Conservation (phyloP, 768 basidiomycete genomes). For the Mycena albidolilacea region DNA sequence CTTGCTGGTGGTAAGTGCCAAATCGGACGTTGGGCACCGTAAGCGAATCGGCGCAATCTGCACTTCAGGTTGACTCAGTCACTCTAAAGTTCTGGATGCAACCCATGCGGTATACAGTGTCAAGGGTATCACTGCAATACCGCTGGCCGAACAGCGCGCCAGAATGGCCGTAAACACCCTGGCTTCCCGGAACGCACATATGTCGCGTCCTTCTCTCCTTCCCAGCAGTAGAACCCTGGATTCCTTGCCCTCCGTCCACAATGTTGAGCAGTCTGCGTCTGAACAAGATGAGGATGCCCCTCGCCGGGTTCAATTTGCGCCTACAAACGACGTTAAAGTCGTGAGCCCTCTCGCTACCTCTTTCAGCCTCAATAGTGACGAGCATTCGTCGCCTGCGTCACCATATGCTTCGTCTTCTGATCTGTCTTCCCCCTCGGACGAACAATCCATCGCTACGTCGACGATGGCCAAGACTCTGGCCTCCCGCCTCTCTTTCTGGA, state of each 20-base stretch:
- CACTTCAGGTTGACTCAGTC: slow-evolving; percentile 26
- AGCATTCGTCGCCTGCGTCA: slow-evolving; percentile 34
- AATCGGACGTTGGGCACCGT: slow-evolving; percentile 77
- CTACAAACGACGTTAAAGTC: slow-evolving; percentile 61
- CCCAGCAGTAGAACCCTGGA: slow-evolving; percentile 46
- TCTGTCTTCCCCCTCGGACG: slow-evolving; percentile 64
- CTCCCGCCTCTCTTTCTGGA: slow-evolving; percentile 83
- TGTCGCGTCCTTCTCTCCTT: slow-evolving; percentile 64
- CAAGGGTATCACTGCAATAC: slow-evolving; percentile 79
- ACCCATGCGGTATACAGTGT: slow-evolving; percentile 75
- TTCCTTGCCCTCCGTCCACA: slow-evolving; percentile 26
- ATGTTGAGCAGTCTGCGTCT: slow-evolving; percentile 28
- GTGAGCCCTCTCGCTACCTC: slow-evolving; percentile 54
- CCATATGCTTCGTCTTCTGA: slow-evolving; percentile 56
- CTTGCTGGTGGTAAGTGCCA: slow-evolving; percentile 79
- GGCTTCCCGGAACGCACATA: slow-evolving; percentile 61
- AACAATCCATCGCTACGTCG: slow-evolving; percentile 58
- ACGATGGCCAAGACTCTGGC: slow-evolving; percentile 77
- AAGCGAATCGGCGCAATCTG: slow-evolving; percentile 48
- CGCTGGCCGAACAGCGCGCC: slow-evolving; percentile 78
- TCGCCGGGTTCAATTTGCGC: slow-evolving; percentile 68
- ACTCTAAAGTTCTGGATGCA: slow-evolving; percentile 73
- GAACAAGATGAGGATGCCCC: slow-evolving; percentile 39
- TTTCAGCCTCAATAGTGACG: slow-evolving; percentile 42
- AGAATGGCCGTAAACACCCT: slow-evolving; percentile 65